Evolutionary conservation across 805 yeast genomes (phyloP).

Genomic region (Metschnikowia reukaufii): DNA sequence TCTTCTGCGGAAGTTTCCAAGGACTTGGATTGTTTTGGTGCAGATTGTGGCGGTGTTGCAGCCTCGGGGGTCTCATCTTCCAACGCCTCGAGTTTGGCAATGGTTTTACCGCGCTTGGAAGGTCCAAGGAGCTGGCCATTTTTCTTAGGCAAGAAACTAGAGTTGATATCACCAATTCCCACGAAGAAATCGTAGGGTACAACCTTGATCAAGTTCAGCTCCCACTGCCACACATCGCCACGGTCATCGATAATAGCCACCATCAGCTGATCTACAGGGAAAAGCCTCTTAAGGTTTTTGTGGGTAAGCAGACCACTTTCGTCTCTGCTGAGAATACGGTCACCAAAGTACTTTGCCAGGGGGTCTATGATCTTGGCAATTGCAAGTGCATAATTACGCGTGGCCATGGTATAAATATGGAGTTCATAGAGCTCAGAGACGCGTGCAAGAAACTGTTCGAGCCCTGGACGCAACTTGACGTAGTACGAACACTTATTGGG

Average conservation of each 20-base stretch:
- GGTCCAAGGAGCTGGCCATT: slow-evolving; percentile 59
- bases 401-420: slow-evolving; percentile 98
- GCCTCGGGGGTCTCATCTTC: slow-evolving; percentile 18
- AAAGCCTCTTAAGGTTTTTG: slow-evolving; percentile 80
- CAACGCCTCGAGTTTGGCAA: slow-evolving; percentile 54
- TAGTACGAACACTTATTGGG: slow-evolving; percentile 79
- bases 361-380: slow-evolving; percentile 94
- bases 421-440: slow-evolving; percentile 73
- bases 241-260: slow-evolving; percentile 95
- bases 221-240: slow-evolving; percentile 99
- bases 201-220: slow-evolving; percentile 83
- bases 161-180: slow-evolving; percentile 96
- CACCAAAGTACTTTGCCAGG: slow-evolving; percentile 80
- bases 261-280: slow-evolving; percentile 96
- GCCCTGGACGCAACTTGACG: slow-evolving; percentile 89
- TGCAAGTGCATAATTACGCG: slow-evolving; percentile 86
- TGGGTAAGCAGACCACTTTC: slow-evolving; percentile 92
- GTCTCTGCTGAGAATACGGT: slow-evolving; percentile 86
- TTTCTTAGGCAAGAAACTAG: slow-evolving; percentile 85
- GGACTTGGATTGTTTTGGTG: neutral
- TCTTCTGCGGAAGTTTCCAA: slow-evolving; percentile 1
- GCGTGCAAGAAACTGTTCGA: slow-evolving; percentile 65
- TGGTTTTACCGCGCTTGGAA: slow-evolving; percentile 55
- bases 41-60: neutral
- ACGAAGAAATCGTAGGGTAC: slow-evolving; percentile 95